phyloP scores from a whole-genome alignment of 805 yeast species.

The Kodamaea kakaduensis region DNA sequence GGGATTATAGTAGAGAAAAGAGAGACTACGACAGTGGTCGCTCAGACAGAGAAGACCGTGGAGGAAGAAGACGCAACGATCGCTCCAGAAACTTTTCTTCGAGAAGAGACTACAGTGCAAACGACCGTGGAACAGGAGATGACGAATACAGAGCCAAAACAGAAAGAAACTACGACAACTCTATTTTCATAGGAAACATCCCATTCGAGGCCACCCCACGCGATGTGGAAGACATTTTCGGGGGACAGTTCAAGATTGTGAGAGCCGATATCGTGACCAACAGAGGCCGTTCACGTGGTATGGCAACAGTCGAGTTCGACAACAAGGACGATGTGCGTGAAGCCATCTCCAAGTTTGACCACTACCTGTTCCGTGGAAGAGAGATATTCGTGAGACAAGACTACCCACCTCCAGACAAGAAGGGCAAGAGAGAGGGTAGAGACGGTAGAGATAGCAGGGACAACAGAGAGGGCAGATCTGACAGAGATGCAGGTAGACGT shows the following conservation, averaged over 20 bases:
- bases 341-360: constrained; percentile 70
- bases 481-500: constrained; percentile 21
- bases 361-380: constrained; percentile 64
- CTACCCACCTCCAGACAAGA: constrained; percentile 67
- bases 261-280: constrained; percentile 80
- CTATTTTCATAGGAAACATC: constrained; percentile 70
- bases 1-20: constrained; percentile 22
- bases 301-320: constrained; percentile 86
- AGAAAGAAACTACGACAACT: constrained; percentile 60
- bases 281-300: constrained; percentile 80
- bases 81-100: constrained; percentile 12
- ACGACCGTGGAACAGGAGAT: constrained; percentile 19
- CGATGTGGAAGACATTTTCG: constrained; percentile 58
- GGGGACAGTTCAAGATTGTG: constrained; percentile 46
- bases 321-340: constrained; percentile 58
- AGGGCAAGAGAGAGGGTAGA: constrained; percentile 12
- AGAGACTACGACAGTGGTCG: constrained; percentile 18
- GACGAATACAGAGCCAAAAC: constrained; percentile 32
- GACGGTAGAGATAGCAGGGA: no score
- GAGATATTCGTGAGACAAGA: constrained; percentile 87
- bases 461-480: constrained; percentile 20
- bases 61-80: constrained; percentile 12
- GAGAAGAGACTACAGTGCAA: constrained; percentile 18
- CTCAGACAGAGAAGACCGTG: constrained; percentile 10
- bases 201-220: constrained; percentile 60